These are phyloP conservation scores for Candida nemodendra DNA, from an alignment of 805 yeast species.

Conservation along the genomic window DNA sequence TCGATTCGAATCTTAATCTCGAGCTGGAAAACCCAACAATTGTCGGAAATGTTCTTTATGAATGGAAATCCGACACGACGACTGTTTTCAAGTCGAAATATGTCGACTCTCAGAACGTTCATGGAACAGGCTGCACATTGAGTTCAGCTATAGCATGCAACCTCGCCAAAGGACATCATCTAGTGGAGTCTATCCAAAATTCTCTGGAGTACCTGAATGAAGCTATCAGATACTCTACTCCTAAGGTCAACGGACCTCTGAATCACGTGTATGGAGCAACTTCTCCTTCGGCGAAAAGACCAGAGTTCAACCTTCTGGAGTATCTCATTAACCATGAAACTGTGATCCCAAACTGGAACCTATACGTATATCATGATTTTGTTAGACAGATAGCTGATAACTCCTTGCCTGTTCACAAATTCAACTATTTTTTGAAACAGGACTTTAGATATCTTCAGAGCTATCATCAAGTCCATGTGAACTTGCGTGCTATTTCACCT, in stretches of 20 bases:
- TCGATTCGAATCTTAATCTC: slow-evolving; percentile 28
- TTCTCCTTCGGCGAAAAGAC: neutral
- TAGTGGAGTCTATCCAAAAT: slow-evolving; percentile 50
- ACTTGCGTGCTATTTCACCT: slow-evolving; percentile 64
- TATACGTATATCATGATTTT: slow-evolving; percentile 62
- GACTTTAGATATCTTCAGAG: slow-evolving; percentile 70
- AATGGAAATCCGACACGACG: slow-evolving; percentile 32
- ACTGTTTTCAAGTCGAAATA: slow-evolving; percentile 47
- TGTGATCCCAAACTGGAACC: slow-evolving; percentile 54
- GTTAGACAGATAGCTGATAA: slow-evolving; percentile 52
- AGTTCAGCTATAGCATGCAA: slow-evolving; percentile 79
- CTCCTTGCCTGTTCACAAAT: slow-evolving; percentile 46
- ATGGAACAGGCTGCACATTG: slow-evolving; percentile 91
- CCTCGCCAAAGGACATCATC: slow-evolving; percentile 52
- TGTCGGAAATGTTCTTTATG: slow-evolving; percentile 28
- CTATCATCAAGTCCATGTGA: slow-evolving; percentile 63
- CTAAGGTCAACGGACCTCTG: slow-evolving; percentile 61
- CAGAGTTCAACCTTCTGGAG: slow-evolving; percentile 30
- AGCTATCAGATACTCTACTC: slow-evolving; percentile 51
- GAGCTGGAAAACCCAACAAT: slow-evolving; percentile 17
- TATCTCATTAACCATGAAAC: slow-evolving; percentile 56
- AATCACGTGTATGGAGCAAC: slow-evolving; percentile 54
- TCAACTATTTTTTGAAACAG: slow-evolving; percentile 48
- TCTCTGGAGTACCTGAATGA: slow-evolving; percentile 66
- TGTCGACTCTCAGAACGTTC: slow-evolving; percentile 56